Percentiles rank a stretch among this genome's conserved stretches.
Evolutionary conservation across 192 early-diverging fungal genomes (phyloP).

Genomic region (Podila epigama): DNA sequence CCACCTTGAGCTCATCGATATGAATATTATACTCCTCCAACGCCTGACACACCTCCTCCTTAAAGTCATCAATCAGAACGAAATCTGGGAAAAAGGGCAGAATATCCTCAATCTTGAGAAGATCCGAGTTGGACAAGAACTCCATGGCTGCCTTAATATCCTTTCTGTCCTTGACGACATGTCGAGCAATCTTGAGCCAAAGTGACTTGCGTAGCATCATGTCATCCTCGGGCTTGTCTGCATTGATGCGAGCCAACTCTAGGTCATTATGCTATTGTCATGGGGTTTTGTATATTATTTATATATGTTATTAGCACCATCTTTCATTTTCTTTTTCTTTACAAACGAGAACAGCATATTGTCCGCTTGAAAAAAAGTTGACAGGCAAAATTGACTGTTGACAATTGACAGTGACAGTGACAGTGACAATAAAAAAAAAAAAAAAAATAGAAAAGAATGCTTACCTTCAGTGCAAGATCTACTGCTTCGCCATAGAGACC

Average conservation of each 20-base stretch:
- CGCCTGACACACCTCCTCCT: constrained; percentile 91
- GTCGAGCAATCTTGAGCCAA: constrained; percentile 94
- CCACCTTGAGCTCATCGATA: constrained; percentile 85
- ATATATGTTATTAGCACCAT: neutral
- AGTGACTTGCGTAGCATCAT: constrained; percentile 81
- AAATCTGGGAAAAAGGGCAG: constrained; percentile 98
- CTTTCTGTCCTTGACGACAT: constrained; percentile 85
- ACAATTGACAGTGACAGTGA: neutral
- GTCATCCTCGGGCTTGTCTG: constrained; percentile 92
- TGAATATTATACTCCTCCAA: constrained; percentile 93
- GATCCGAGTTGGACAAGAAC: constrained; percentile 78
- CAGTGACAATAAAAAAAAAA: neutral
- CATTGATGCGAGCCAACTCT: constrained; percentile 90
- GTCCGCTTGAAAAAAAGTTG: neutral
- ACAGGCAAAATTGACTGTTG: neutral
- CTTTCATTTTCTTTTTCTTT: neutral
- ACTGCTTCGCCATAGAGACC: constrained; percentile 94
- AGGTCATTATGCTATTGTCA: constrained; percentile 81
- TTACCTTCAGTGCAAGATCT: constrained; percentile 83
- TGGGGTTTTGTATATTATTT: neutral
- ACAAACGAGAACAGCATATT: neutral
- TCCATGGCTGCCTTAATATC: constrained; percentile 90
- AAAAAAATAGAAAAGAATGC: no score
- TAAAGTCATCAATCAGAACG: constrained; percentile 97
- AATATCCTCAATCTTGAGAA: constrained; percentile 95